phyloP scores from a whole-genome alignment of 768 basidiomycete genomes.

The Russula sp. region DNA sequence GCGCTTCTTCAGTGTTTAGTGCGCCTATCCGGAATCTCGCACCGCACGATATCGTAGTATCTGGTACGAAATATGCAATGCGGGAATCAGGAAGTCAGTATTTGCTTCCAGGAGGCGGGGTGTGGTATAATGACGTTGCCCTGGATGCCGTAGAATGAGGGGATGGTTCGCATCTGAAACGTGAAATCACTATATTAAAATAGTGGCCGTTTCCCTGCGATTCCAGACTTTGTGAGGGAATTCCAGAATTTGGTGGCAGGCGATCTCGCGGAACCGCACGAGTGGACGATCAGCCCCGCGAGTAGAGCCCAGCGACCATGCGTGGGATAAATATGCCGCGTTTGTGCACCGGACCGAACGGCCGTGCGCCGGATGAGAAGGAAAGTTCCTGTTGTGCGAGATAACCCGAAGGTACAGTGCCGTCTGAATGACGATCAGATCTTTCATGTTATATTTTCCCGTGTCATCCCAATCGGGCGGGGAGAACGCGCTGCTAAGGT shows the following conservation, averaged over 20 bases:
- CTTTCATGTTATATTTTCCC: neutral
- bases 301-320: neutral
- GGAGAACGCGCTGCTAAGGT: neutral
- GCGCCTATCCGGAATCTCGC: neutral
- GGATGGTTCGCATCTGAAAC: neutral
- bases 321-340: slow-evolving; percentile 10
- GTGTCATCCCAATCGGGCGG: slow-evolving; percentile 3
- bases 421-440: neutral
- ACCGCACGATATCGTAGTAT: neutral
- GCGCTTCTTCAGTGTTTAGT: neutral
- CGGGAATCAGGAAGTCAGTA: neutral
- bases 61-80: neutral
- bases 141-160: neutral
- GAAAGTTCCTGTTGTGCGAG: neutral
- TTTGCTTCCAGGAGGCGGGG: neutral
- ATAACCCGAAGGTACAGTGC: neutral
- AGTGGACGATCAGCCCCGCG: neutral
- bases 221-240: neutral
- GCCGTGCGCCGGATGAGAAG: neutral
- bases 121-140: neutral
- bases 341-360: neutral
- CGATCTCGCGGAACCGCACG: neutral
- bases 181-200: neutral
- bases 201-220: neutral
- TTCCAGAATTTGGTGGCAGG: neutral